Percentiles rank a stretch among this genome's conserved stretches.
phyloP scores from a whole-genome alignment of 441 rosid species.

The Pelargonium myrrhifolium region DNA sequence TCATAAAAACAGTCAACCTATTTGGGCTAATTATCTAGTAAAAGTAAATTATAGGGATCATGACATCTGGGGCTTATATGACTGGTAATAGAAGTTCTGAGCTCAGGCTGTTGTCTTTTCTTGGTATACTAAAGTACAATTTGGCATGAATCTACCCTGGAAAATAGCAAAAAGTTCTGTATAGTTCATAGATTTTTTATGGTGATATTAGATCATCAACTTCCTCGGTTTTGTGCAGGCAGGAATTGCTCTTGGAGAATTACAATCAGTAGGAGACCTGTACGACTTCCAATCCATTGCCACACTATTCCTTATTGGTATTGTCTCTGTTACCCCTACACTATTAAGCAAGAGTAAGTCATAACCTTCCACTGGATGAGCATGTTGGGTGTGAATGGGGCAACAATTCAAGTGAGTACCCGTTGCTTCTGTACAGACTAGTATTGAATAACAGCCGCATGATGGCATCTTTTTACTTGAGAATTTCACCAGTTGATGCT shows the following conservation, averaged over 20 bases:
- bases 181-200: too few relatives aligned
- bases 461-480: background rate
- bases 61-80: too few relatives aligned
- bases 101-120: too few relatives aligned
- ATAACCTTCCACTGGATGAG: constrained; percentile 11
- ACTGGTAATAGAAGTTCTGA: too few relatives aligned
- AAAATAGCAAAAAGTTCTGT: too few relatives aligned
- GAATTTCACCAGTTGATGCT: too few relatives aligned
- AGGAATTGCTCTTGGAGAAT: constrained; percentile 92
- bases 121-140: too few relatives aligned
- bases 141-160: too few relatives aligned
- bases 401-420: constrained; percentile 9
- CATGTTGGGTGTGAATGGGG: constrained; percentile 19
- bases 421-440: constrained; percentile 25
- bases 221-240: constrained; percentile 41
- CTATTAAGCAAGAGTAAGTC: constrained; percentile 47
- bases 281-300: constrained; percentile 78
- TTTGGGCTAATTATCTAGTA: constrained; percentile 24
- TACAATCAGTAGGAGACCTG: constrained; percentile 74
- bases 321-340: constrained; percentile 68
- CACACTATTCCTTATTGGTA: constrained; percentile 74
- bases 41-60: too few relatives aligned
- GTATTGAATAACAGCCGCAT: constrained; percentile 19
- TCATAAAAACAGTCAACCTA: constrained; percentile 23
- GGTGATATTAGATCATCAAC: too few relatives aligned